Percentiles rank a stretch among this genome's conserved stretches.
These are phyloP conservation scores for Penicillium brasilianum DNA, from an alignment of 2,329 filamentous ascomycete genomes.

Conservation along the genomic window DNA sequence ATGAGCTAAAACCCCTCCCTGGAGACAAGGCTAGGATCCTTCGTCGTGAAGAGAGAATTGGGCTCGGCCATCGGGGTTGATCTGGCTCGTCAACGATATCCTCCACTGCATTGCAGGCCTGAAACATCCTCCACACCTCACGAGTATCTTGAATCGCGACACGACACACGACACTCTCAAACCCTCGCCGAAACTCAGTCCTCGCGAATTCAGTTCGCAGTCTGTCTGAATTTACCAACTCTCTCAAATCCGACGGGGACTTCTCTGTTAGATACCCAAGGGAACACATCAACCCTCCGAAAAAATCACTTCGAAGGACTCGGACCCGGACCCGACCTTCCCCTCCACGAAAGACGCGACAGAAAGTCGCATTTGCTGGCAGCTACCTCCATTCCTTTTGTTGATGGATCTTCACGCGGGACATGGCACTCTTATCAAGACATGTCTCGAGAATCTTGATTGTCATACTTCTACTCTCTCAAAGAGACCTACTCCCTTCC, in stretches of 20 bases:
- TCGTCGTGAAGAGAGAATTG: slow-evolving; percentile 54
- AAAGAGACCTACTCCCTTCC: neutral
- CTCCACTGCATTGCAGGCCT: neutral
- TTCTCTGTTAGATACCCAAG: neutral
- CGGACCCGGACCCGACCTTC: neutral
- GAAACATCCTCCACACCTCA: neutral
- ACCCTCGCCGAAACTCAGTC: neutral
- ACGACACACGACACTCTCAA: too few species aligned
- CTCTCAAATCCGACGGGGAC: neutral
- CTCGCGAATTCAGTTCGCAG: neutral
- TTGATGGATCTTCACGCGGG: neutral
- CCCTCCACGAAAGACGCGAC: neutral
- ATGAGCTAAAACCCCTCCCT: slow-evolving; percentile 56
- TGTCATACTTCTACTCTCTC: neutral
- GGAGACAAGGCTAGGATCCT: slow-evolving; percentile 56
- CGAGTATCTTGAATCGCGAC: neutral
- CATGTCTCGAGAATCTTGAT: neutral
- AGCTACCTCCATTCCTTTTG: neutral
- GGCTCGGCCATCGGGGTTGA: slow-evolving; percentile 38
- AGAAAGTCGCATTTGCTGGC: neutral
- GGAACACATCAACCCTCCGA: neutral
- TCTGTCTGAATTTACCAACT: neutral
- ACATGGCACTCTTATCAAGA: neutral
- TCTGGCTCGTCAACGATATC: neutral
- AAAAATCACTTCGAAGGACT: neutral